phyloP scores from a whole-genome alignment of 345 rosid genomes.

The Dimocarpus longan region DNA sequence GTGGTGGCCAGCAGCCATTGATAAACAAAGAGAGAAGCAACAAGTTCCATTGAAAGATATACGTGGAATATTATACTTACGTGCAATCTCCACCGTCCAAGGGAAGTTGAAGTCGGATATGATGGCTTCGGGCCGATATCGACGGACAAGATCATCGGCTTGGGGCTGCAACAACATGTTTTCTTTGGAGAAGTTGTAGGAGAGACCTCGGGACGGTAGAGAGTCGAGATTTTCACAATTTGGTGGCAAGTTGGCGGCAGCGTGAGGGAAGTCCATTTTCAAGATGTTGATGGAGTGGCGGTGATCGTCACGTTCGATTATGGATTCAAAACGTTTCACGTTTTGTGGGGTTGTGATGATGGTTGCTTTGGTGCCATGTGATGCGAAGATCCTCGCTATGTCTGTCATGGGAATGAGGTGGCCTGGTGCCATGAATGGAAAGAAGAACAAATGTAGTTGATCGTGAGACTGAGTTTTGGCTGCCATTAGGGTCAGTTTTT shows the following conservation, averaged over 20 bases:
- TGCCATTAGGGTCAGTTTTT: background rate
- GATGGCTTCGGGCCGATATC: background rate
- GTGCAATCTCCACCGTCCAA: background rate
- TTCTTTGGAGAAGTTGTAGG: slow-evolving; percentile 21
- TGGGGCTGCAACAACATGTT: slow-evolving; percentile 11
- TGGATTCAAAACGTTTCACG: background rate
- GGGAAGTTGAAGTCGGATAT: slow-evolving; percentile 13
- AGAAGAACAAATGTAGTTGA: slow-evolving; percentile 12
- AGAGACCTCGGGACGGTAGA: background rate
- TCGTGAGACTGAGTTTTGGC: background rate
- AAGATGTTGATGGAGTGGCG: slow-evolving; percentile 9
- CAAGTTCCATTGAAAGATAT: slow-evolving; percentile 11
- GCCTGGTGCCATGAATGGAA: slow-evolving; percentile 20
- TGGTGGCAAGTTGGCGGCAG: slow-evolving; percentile 24
- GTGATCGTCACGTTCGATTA: slow-evolving; percentile 9
- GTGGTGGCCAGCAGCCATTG: background rate
- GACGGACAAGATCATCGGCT: background rate
- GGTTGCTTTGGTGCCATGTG: slow-evolving; percentile 18
- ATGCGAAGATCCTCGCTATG: slow-evolving; percentile 8
- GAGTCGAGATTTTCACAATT: slow-evolving; percentile 22
- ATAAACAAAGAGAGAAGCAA: slow-evolving; percentile 6
- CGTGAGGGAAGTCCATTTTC: slow-evolving; percentile 13
- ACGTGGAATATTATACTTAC: slow-evolving; percentile 13
- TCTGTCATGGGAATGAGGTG: slow-evolving; percentile 18
- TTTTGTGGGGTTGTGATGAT: slow-evolving; percentile 27